Percentiles rank a stretch among this genome's conserved stretches.
These are phyloP conservation scores for Linderina pennispora DNA, from an alignment of 192 early-diverging fungal genomes.

Conservation along the genomic window DNA sequence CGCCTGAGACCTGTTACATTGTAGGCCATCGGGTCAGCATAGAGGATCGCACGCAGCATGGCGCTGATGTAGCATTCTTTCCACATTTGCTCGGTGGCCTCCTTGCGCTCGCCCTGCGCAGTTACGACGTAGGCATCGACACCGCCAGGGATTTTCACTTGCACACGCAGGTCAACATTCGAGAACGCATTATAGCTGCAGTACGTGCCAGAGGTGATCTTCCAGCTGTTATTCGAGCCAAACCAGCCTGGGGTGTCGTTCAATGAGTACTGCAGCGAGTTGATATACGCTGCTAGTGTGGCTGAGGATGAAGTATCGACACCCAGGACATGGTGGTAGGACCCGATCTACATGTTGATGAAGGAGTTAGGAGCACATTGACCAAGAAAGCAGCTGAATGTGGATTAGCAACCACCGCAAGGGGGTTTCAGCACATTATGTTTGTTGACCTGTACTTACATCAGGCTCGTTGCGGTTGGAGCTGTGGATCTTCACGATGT, in stretches of 20 bases:
- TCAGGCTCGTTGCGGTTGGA: slow-evolving; percentile 34
- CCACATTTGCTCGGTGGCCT: slow-evolving; percentile 78
- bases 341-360: slow-evolving; percentile 90
- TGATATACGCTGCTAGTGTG: slow-evolving; percentile 94
- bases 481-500: slow-evolving; percentile 88
- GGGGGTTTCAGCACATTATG: too few species aligned
- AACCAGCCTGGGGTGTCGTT: slow-evolving; percentile 42
- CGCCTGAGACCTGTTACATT: slow-evolving; percentile 85
- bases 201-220: slow-evolving; percentile 67
- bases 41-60: slow-evolving; percentile 82
- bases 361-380: too few species aligned
- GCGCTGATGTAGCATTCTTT: slow-evolving; percentile 85
- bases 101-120: slow-evolving; percentile 77
- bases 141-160: slow-evolving; percentile 96
- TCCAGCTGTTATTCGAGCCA: slow-evolving; percentile 46
- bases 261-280: slow-evolving; percentile 80
- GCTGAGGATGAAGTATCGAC: slow-evolving; percentile 90
- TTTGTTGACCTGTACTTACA: too few species aligned
- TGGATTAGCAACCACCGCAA: background rate
- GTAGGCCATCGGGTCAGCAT: slow-evolving; percentile 82
- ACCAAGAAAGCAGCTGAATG: slow-evolving; percentile 1
- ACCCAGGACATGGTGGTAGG: slow-evolving; percentile 73
- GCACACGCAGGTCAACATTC: slow-evolving; percentile 94
- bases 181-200: slow-evolving; percentile 98
- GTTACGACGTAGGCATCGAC: slow-evolving; percentile 92